Evolutionary conservation across 495 filamentous ascomycete genomes (phyloP).

Genomic region (Penicillium herquei): DNA sequence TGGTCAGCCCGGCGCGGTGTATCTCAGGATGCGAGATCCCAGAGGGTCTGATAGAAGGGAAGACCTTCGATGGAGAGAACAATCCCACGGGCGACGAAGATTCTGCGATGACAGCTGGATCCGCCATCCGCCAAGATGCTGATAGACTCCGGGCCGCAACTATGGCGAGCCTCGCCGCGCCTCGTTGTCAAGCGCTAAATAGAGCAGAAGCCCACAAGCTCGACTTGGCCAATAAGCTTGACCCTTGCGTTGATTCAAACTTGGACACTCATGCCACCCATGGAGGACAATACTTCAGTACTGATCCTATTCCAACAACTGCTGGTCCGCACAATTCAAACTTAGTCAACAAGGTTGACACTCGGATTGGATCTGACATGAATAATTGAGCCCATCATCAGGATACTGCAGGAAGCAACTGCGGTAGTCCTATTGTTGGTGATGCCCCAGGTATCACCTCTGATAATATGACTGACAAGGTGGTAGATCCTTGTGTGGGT

Average conservation of each 20-base stretch:
- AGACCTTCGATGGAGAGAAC: background rate
- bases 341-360: constrained; percentile 45
- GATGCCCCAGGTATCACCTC: constrained; percentile 30
- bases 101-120: constrained; percentile 41
- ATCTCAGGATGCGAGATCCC: background rate
- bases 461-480: constrained; percentile 36
- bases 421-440: constrained; percentile 25
- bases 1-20: background rate
- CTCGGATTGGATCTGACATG: constrained; percentile 47
- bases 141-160: too few relatives aligned
- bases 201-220: constrained; percentile 32
- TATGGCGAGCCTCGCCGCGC: too few relatives aligned
- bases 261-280: background rate
- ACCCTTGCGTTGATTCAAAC: constrained; percentile 49
- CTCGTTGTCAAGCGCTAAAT: too few relatives aligned
- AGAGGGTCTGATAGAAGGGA: background rate
- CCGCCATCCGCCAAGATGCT: too few relatives aligned
- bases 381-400: constrained; percentile 33
- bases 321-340: constrained; percentile 37
- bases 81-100: background rate
- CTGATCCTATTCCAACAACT: background rate
- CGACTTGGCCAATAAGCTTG: constrained; percentile 44
- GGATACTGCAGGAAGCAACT: constrained; percentile 32
- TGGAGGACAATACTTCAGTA: background rate
- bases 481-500: constrained; percentile 44